Base-by-base conservation (phyloP, 1,284 basidiomycete genomes). In the Somion occarium region DNA sequence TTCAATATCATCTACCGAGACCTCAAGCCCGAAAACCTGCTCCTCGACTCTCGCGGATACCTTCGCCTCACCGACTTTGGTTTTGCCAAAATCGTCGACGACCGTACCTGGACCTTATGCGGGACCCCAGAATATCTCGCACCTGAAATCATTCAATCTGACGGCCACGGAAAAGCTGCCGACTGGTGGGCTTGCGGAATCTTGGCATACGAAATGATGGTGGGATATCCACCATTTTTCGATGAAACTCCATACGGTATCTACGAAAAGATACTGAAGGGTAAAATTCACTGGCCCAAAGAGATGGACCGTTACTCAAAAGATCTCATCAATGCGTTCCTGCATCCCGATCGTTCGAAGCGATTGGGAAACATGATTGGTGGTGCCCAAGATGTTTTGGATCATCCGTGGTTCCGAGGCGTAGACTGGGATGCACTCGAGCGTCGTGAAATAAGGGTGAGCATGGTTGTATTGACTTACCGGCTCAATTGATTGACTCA, bases 151-250 rank as follows among this genome's bases (percentile, higher is more conserved):
- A 97, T 99, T 42, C 93, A 95, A 67, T 93, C 91, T 13, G 93
- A 96, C 60, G 96, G 96, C 11, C 97, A 99, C 74, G 96, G 96
- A 58, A 98, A 98, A 72, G 92, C 91, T 34, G 96, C 97, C 2
- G 96, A 99, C 67, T 99, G 96, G 96, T 99, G 97, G 86, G 94
- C 97, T 2, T 89, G 96, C 56, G 96, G 96, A 24, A 93, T 99
- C 15, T 73, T 99, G 58, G 89, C 95, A 60, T 99, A 98, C 69
- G 96, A 99, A 68, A 99, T 98, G 89, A 88, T 98, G 56, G 88
- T 96, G 48, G 91, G 91, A 2, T 93, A 89, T 60, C 89, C 89
- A 62, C 83, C 94, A 67, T 98, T 97, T 76, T 98, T 95, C 69
- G 93, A 97, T 61, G 87, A 91, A 56, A 89, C 90, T 12, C 88